Conservation (phyloP, 75 land plant genomes). For the Picea sitchensis region DNA sequence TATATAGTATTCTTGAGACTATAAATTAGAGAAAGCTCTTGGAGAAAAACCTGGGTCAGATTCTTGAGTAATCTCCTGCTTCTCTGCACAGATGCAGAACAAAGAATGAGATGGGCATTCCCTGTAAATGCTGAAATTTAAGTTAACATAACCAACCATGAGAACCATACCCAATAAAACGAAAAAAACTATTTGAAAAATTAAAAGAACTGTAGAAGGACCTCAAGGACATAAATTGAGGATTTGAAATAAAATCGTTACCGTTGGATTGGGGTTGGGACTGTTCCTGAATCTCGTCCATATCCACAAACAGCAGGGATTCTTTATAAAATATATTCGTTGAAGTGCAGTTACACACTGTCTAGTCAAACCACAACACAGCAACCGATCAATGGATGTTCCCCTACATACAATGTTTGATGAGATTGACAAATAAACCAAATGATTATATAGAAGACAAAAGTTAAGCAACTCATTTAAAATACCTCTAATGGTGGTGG, state of each 20-base stretch:
- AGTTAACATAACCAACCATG: too few relatives aligned
- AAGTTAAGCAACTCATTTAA: too few relatives aligned
- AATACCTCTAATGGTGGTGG: too few relatives aligned
- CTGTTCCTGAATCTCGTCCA: slow-evolving; percentile 7
- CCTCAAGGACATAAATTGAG: not conserved
- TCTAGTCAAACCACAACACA: not conserved
- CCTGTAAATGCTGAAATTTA: too few relatives aligned
- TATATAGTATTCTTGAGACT: not conserved
- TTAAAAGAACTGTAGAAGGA: not conserved
- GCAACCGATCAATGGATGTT: not conserved
- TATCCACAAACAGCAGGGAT: not conserved
- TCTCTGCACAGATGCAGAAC: not conserved
- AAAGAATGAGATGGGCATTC: not conserved
- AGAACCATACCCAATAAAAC: not conserved
- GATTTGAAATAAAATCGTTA: not conserved
- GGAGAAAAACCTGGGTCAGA: not conserved
- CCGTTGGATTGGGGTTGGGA: not conserved
- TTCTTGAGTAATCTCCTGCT: not conserved
- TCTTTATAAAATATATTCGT: not conserved
- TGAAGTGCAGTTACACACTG: not conserved
- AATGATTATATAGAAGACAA: too few relatives aligned
- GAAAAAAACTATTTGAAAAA: not conserved
- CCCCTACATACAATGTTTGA: too few relatives aligned
- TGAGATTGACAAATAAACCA: too few relatives aligned
- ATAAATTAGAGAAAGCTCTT: not conserved